Percentiles rank a stretch among this genome's conserved stretches.
phyloP scores from a whole-genome alignment of 345 rosid species.

The Diplotaxis tenuifolia region DNA sequence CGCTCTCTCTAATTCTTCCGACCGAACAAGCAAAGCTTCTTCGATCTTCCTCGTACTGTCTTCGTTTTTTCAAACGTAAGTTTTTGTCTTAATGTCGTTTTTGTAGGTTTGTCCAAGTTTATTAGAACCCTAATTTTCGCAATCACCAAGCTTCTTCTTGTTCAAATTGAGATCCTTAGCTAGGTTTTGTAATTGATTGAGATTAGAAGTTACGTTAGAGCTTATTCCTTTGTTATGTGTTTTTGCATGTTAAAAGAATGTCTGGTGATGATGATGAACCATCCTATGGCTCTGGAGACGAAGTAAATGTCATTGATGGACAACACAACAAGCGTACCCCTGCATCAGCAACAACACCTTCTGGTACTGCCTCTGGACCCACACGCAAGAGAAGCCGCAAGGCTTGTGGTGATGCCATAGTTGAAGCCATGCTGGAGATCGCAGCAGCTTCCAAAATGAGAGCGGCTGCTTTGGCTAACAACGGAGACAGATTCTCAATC shows the following conservation, averaged over 20 bases:
- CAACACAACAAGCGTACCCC: conserved; percentile 16
- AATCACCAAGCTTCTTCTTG: background rate
- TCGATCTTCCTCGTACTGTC: background rate
- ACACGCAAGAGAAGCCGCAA: conserved; percentile 62
- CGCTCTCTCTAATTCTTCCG: background rate
- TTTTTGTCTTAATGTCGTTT: background rate
- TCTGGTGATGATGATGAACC: conserved; percentile 34
- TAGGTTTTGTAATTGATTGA: background rate
- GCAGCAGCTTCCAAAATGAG: conserved; percentile 83
- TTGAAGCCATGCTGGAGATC: conserved; percentile 88
- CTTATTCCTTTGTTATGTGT: background rate
- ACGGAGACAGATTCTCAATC: conserved; percentile 68
- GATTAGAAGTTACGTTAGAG: background rate
- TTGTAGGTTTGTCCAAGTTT: background rate
- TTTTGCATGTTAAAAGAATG: conserved; percentile 18
- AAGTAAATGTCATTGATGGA: conserved; percentile 19
- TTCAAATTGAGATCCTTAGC: background rate
- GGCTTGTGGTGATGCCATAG: conserved; percentile 80
- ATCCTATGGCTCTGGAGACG: conserved; percentile 34
- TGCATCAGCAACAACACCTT: background rate
- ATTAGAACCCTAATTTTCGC: background rate
- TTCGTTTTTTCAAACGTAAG: background rate
- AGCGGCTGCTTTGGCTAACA: conserved; percentile 64
- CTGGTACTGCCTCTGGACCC: conserved; percentile 17
- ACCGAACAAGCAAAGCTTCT: background rate